phyloP scores from a whole-genome alignment of 75 land plant genomes.

The Pinus taeda region DNA sequence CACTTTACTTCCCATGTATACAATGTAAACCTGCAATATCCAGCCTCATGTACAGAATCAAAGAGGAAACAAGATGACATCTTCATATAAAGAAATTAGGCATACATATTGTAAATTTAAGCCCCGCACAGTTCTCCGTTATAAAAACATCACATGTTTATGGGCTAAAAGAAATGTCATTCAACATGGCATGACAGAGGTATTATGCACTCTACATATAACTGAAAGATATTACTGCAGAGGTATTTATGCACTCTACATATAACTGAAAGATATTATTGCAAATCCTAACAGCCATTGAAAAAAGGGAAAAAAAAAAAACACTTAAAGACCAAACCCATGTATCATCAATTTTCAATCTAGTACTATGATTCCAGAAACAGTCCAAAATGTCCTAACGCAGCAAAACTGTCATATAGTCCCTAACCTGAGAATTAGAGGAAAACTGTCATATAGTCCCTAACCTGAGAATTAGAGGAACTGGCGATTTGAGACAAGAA shows the following conservation, averaged over 20 bases:
- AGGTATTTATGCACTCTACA: too few species aligned
- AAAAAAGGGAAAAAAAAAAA: too few species aligned
- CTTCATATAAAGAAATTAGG: not conserved
- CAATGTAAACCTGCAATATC: slow-evolving; percentile 57
- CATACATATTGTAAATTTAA: not conserved
- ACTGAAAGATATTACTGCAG: too few species aligned
- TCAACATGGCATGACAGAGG: not conserved
- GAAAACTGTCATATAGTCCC: not conserved
- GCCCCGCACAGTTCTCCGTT: not conserved
- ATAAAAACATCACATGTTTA: not conserved
- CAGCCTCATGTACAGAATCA: not conserved
- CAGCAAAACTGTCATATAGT: too few species aligned
- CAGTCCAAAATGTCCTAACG: too few species aligned
- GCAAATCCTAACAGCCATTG: too few species aligned
- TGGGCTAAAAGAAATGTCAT: too few species aligned
- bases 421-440: not conserved
- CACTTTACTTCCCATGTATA: slow-evolving; percentile 56
- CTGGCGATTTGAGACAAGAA: not conserved
- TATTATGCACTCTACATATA: not conserved
- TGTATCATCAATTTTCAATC: too few species aligned
- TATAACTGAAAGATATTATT: not conserved
- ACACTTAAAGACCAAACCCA: too few species aligned
- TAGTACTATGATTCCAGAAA: too few species aligned
- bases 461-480: slow-evolving; percentile 5
- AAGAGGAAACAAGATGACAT: not conserved